A percentile compares a stretch with the other conserved stretches of the same genome.
phyloP scores from a whole-genome alignment of 2,329 filamentous ascomycete species.

The Trichoderma sp. region DNA sequence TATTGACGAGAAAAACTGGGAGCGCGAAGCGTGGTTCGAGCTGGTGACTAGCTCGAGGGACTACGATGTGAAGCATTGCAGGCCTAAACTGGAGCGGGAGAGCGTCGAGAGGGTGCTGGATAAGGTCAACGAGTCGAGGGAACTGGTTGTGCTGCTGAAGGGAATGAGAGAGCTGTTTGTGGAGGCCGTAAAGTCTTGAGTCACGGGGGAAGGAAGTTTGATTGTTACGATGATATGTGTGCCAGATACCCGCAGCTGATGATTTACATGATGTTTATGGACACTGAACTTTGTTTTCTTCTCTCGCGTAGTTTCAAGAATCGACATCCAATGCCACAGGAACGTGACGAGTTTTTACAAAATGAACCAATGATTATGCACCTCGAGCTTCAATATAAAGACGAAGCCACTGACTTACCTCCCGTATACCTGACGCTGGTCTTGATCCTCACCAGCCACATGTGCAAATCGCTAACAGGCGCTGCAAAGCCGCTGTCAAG shows the following conservation, averaged over 20 bases:
- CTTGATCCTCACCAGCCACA: constrained; percentile 5
- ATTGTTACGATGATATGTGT: not conserved
- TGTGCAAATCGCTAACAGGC: not conserved
- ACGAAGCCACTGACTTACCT: not conserved
- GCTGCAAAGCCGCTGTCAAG: constrained; percentile 2
- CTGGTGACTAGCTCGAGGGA: constrained; percentile 76
- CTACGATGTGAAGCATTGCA: constrained; percentile 78
- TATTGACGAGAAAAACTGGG: constrained; percentile 82
- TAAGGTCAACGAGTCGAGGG: constrained; percentile 75
- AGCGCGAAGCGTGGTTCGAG: constrained; percentile 91
- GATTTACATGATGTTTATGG: not conserved
- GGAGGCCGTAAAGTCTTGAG: constrained; percentile 58
- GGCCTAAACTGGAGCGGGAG: constrained; percentile 78
- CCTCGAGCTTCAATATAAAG: not conserved
- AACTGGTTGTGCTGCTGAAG: constrained; percentile 71
- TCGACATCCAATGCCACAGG: not conserved
- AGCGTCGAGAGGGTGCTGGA: constrained; percentile 76
- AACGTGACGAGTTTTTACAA: not conserved
- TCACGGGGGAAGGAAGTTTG: not conserved
- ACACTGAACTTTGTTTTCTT: not conserved
- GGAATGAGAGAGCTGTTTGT: constrained; percentile 80
- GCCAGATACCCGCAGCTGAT: constrained; percentile 3
- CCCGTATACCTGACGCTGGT: not conserved
- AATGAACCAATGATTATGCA: not conserved
- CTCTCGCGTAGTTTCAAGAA: not conserved